Evolutionary conservation across 257 asterid genomes (phyloP).

Genomic region (Parsonsia alboflavescens): DNA sequence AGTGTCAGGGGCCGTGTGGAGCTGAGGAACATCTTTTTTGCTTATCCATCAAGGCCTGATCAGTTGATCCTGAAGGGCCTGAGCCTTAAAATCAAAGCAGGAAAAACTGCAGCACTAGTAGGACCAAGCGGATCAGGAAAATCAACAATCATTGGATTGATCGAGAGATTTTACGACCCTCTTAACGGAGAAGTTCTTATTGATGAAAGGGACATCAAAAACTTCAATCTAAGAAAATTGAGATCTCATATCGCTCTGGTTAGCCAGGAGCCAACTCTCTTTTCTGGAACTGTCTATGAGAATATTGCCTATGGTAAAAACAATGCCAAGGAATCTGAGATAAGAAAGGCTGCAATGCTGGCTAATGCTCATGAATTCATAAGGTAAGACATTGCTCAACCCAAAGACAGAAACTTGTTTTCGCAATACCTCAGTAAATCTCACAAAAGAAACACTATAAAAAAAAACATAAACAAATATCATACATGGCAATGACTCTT

Average conservation of each 20-base stretch:
- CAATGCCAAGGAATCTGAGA: constrained; percentile 55
- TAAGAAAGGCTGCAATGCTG: constrained; percentile 58
- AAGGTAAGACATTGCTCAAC: constrained; percentile 32
- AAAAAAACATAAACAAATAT: not conserved
- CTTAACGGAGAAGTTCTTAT: constrained; percentile 44
- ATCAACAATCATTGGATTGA: constrained; percentile 55
- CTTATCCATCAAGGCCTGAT: constrained; percentile 67
- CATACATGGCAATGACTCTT: not conserved
- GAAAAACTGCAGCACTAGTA: constrained; percentile 59
- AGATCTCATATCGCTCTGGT: constrained; percentile 59
- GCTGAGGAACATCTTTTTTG: constrained; percentile 50
- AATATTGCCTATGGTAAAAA: constrained; percentile 60
- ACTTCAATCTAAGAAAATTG: constrained; percentile 43
- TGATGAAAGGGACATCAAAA: constrained; percentile 54
- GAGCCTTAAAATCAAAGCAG: constrained; percentile 49
- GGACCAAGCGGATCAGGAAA: constrained; percentile 76
- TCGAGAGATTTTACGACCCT: constrained; percentile 68
- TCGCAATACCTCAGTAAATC: not conserved
- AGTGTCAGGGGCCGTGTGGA: constrained; percentile 55
- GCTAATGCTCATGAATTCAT: constrained; percentile 85
- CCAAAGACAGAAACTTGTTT: not conserved
- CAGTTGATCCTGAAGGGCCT: constrained; percentile 50
- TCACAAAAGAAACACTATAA: not conserved
- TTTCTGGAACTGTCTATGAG: constrained; percentile 60
- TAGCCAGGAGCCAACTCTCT: constrained; percentile 75